Percentiles rank a stretch among this genome's conserved stretches.
phyloP scores from a whole-genome alignment of 2,329 filamentous ascomycete species.

The Coniochaeta pulveracea region DNA sequence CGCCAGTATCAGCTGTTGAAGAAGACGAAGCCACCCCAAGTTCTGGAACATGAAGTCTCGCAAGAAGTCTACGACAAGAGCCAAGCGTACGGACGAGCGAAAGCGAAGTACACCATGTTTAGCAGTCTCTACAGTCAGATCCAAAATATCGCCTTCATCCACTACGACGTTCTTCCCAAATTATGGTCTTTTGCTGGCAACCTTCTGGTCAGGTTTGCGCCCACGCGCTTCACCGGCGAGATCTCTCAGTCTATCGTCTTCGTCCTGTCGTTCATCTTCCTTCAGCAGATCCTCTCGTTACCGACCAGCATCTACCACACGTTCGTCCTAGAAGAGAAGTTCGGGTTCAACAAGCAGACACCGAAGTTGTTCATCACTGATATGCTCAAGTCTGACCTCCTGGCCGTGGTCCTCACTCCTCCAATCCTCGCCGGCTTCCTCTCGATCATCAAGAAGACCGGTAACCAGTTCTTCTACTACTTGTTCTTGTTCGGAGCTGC shows the following conservation, averaged over 20 bases:
- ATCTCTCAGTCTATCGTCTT: slow-evolving; percentile 91
- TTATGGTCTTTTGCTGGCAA: slow-evolving; percentile 76
- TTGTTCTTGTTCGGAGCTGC: slow-evolving; percentile 87
- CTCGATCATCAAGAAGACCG: slow-evolving; percentile 87
- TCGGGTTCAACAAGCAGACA: slow-evolving; percentile 98
- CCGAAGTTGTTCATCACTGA: slow-evolving; percentile 78
- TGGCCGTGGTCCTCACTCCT: slow-evolving; percentile 68
- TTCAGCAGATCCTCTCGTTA: slow-evolving; percentile 68
- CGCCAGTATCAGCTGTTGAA: slow-evolving; percentile 85
- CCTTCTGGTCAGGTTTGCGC: slow-evolving; percentile 63
- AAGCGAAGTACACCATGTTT: slow-evolving; percentile 79
- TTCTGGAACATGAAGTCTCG: slow-evolving; percentile 78
- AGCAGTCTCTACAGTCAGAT: slow-evolving; percentile 74
- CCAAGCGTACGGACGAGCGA: slow-evolving; percentile 90
- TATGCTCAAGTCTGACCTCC: slow-evolving; percentile 79
- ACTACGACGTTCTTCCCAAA: slow-evolving; percentile 82
- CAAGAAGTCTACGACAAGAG: slow-evolving; percentile 89
- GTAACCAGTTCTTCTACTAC: slow-evolving; percentile 94
- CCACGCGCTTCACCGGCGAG: slow-evolving; percentile 73
- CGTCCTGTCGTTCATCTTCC: slow-evolving; percentile 73
- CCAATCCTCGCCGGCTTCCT: slow-evolving; percentile 89
- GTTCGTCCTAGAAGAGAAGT: slow-evolving; percentile 92
- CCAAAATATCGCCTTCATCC: slow-evolving; percentile 82
- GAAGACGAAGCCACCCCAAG: slow-evolving; percentile 69
- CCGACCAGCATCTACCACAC: slow-evolving; percentile 84